phyloP scores from a whole-genome alignment of 495 filamentous ascomycete genomes.

The Penicillium herquei region DNA sequence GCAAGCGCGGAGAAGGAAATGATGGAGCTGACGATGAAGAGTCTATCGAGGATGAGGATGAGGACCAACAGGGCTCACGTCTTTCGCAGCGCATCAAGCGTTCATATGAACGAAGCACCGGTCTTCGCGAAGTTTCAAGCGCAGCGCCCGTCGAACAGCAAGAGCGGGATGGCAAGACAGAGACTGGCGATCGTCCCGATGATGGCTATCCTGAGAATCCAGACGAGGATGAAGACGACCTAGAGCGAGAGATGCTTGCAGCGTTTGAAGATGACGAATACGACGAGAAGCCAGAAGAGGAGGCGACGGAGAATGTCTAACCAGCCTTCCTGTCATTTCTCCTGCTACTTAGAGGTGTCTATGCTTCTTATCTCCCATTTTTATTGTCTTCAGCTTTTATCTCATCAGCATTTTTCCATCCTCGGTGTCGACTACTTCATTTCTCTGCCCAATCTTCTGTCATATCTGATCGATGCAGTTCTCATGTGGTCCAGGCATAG shows the following conservation, averaged over 20 bases:
- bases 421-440: conserved; percentile 7
- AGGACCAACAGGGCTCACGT: conserved; percentile 37
- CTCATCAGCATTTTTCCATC: not conserved
- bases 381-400: not conserved
- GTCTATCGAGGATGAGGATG: conserved; percentile 27
- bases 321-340: not conserved
- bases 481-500: conserved; percentile 38
- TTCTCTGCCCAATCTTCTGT: conserved; percentile 7
- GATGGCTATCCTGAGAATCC: conserved; percentile 28
- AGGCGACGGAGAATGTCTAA: conserved; percentile 25
- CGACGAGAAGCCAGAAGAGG: not conserved
- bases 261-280: conserved; percentile 57
- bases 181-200: conserved; percentile 15
- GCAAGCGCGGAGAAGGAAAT: conserved; percentile 38
- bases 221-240: conserved; percentile 56
- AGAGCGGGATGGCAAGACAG: conserved; percentile 23
- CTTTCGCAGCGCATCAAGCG: conserved; percentile 51
- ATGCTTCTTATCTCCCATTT: not conserved
- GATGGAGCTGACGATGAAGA: conserved; percentile 32
- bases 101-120: conserved; percentile 45
- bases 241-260: conserved; percentile 67
- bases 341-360: not conserved
- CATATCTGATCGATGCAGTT: conserved; percentile 19
- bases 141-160: conserved; percentile 16
- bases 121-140: conserved; percentile 46